Conservation (phyloP, 345 rosid species). For the Aurinia saxatilis region DNA sequence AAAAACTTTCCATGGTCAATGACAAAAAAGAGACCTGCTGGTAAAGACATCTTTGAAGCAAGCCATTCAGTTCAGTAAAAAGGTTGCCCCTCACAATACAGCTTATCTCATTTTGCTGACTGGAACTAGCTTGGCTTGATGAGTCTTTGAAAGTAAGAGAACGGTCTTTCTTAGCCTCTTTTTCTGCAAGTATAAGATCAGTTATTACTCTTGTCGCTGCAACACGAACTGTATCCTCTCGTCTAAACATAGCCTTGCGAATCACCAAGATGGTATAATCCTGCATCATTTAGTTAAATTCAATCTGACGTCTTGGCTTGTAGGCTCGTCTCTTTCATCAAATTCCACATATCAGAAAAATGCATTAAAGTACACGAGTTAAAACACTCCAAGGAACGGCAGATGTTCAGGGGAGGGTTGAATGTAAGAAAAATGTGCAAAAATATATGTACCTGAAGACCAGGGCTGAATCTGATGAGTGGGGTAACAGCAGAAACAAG, state of each 20-base stretch:
- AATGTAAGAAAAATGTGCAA: not conserved
- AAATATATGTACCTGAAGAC: conserved; percentile 50
- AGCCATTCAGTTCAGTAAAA: conserved; percentile 61
- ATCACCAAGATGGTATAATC: conserved; percentile 64
- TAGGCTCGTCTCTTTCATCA: not conserved
- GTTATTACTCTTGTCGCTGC: conserved; percentile 57
- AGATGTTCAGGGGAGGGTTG: not conserved
- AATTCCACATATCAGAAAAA: not conserved
- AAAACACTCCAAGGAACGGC: conserved; percentile 1
- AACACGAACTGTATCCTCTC: conserved; percentile 66
- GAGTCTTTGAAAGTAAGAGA: conserved; percentile 61
- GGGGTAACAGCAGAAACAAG: conserved; percentile 62
- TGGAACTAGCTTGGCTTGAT: conserved; percentile 85
- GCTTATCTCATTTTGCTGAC: conserved; percentile 66
- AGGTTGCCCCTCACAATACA: conserved; percentile 39
- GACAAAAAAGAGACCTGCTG: conserved; percentile 51
- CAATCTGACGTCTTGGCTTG: not conserved
- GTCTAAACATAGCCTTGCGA: conserved; percentile 84
- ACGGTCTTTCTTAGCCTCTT: conserved; percentile 43
- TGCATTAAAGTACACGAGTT: not conserved
- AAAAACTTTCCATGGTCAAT: not conserved
- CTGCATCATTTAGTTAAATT: conserved; percentile 28
- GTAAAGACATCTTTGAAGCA: conserved; percentile 82
- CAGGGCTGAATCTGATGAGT: conserved; percentile 55
- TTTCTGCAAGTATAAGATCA: conserved; percentile 63